Conservation (phyloP, 2,329 filamentous ascomycete genomes). For the Lasiodiplodia sp. region DNA sequence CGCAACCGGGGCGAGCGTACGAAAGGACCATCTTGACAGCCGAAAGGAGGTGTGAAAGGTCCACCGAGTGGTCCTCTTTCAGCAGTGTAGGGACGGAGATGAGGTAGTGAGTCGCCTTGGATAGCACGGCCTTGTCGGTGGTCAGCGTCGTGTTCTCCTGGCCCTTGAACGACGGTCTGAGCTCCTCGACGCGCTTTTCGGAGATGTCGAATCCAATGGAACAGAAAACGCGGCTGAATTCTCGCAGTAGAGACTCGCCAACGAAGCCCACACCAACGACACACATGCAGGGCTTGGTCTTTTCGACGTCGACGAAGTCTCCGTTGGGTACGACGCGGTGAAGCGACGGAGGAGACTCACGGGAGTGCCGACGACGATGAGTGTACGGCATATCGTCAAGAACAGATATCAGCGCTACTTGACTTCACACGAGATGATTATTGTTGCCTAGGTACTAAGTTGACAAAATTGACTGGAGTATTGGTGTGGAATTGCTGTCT, state of each 20-base stretch:
- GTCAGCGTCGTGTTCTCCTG: slow-evolving; percentile 2
- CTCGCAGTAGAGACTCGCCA: slow-evolving; percentile 57
- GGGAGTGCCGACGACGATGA: slow-evolving; percentile 16
- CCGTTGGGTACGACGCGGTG: not conserved
- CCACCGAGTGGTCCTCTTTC: slow-evolving; percentile 55
- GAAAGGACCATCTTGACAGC: slow-evolving; percentile 53
- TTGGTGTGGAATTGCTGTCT: not conserved
- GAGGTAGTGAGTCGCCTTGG: slow-evolving; percentile 59
- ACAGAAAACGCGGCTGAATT: slow-evolving; percentile 51
- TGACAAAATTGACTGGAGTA: not conserved
- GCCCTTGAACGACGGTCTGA: slow-evolving; percentile 34
- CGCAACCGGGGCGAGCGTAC: slow-evolving; percentile 54
- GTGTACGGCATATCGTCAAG: slow-evolving; percentile 15
- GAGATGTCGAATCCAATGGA: slow-evolving; percentile 50
- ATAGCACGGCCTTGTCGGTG: slow-evolving; percentile 50
- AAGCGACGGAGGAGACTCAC: not conserved
- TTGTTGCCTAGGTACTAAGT: not conserved
- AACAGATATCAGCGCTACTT: not conserved
- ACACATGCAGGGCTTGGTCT: slow-evolving; percentile 43
- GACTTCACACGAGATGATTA: slow-evolving; percentile 3
- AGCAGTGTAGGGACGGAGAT: slow-evolving; percentile 63
- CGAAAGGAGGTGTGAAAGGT: slow-evolving; percentile 56
- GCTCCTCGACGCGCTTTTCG: slow-evolving; percentile 1
- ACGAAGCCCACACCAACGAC: slow-evolving; percentile 63
- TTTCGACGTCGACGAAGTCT: not conserved